Conservation (phyloP, 768 basidiomycete species). For the Agaricus subrufescens region DNA sequence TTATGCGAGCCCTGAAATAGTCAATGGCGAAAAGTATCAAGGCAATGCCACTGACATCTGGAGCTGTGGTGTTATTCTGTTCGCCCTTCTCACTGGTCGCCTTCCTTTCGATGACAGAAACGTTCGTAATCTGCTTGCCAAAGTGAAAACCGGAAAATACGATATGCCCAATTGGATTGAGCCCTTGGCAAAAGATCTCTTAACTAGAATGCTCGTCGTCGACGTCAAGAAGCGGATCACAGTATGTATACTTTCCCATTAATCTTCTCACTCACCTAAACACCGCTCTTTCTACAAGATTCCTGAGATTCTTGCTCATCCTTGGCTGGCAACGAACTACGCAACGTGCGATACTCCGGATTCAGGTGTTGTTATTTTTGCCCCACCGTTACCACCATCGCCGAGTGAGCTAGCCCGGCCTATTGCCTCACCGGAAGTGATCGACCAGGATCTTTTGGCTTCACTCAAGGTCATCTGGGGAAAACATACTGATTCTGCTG, state of each 20-base stretch:
- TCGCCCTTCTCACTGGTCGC: conserved; percentile 81
- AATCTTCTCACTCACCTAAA: background rate
- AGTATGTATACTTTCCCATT: conserved; percentile 38
- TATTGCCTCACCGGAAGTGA: conserved; percentile 59
- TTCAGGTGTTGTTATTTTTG: conserved; percentile 22
- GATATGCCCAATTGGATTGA: conserved; percentile 80
- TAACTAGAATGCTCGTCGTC: conserved; percentile 84
- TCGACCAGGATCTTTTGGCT: conserved; percentile 73
- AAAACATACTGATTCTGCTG: conserved; percentile 53
- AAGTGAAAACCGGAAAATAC: conserved; percentile 85
- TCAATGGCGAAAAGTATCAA: conserved; percentile 83
- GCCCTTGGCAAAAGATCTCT: conserved; percentile 77
- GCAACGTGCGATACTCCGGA: conserved; percentile 28
- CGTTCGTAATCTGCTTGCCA: conserved; percentile 66
- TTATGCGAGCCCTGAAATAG: conserved; percentile 96
- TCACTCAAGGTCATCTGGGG: conserved; percentile 85
- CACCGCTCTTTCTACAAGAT: conserved; percentile 48
- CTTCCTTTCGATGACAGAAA: conserved; percentile 96
- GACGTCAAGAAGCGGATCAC: conserved; percentile 77
- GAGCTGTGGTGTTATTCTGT: conserved; percentile 95
- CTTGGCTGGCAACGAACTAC: conserved; percentile 67
- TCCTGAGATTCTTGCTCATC: conserved; percentile 78
- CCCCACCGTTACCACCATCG: conserved; percentile 52
- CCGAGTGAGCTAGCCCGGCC: conserved; percentile 67
- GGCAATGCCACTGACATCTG: conserved; percentile 93